Base-by-base conservation (phyloP, 257 asterid species). In the Petrea volubilis region DNA sequence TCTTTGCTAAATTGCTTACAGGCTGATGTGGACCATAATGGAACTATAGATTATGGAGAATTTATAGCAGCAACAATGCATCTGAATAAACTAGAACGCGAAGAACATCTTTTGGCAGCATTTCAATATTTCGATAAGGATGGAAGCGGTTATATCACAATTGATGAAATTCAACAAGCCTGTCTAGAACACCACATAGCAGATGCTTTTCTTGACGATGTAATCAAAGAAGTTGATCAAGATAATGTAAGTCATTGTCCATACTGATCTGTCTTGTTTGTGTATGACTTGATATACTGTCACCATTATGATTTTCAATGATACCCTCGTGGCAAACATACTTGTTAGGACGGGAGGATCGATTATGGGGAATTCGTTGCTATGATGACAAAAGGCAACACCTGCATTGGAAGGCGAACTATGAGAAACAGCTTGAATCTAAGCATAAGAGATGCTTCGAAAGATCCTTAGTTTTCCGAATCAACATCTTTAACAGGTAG, bases 21-120 rank as follows among this genome's bases (percentile, higher is more conserved):
- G 97, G 97, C 97, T 57, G 97, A 91, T 81, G 97, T 91, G 60
- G 97, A 91, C 81, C 84, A 86, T 66, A 91, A 88, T 70, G 97
- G 97, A 57, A 89, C 95, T 25, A 91, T 91, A 17, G 97, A 91
- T 81, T 91, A 91, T 65, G 92, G 94, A 68, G 97, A 91, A 78
- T 91, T 91, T 71, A 83, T 89, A 44, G 92, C 97, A 11, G 97
- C 96, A 31, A 91, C 97, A 9, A 91, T 91, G 64, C 97, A 91
- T 83, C 80, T 87, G 70, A 87, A 91, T 80, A 91, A 87, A 75
- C 79, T 91, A 47, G 97, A 91, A 76, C 90, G 96, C 0, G 97
- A 91, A 80, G 97, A 91, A 70, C 92, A 91, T 74, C 88, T 91
- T 6, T 66, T 85, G 87, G 92, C 90, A 17, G 97, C 97, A 59